Evolutionary conservation across 2,329 filamentous ascomycete genomes (phyloP).

Genomic region (Colletotrichum kahawae): DNA sequence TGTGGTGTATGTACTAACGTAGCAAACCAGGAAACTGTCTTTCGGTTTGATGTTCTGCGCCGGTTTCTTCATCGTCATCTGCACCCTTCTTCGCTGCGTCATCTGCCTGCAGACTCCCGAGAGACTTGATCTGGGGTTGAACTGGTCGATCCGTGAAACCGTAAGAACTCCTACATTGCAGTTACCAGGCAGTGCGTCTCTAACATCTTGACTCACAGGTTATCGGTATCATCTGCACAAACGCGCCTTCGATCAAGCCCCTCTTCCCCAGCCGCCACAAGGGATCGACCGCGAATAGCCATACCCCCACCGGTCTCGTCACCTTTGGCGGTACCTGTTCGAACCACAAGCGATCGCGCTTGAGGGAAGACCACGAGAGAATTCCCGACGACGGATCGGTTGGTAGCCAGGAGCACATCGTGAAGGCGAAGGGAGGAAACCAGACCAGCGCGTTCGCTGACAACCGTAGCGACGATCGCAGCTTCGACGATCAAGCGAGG

Average conservation of each 20-base stretch:
- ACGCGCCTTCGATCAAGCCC: conserved; percentile 15
- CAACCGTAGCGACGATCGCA: not conserved
- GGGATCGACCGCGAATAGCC: not conserved
- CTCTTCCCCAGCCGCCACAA: conserved; percentile 2
- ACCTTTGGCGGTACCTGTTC: conserved; percentile 9
- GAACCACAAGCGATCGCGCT: not conserved
- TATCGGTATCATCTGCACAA: conserved; percentile 13
- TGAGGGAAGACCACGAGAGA: not conserved
- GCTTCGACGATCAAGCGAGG: not conserved
- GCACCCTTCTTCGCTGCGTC: conserved; percentile 20
- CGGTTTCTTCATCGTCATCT: conserved; percentile 23
- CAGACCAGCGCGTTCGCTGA: conserved; percentile 1
- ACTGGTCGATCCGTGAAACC: conserved; percentile 24
- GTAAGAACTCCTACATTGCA: not conserved
- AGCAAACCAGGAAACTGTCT: conserved; percentile 4
- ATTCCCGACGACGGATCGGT: conserved; percentile 3
- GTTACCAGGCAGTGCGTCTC: not conserved
- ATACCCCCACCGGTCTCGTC: conserved; percentile 1
- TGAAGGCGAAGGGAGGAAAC: not conserved
- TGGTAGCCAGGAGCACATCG: conserved; percentile 14
- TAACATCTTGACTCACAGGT: not conserved
- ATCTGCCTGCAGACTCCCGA: conserved; percentile 11
- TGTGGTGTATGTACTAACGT: not conserved
- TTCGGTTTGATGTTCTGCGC: conserved; percentile 23
- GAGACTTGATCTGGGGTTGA: conserved; percentile 8